A percentile compares a stretch with the other conserved stretches of the same genome.
phyloP scores from a whole-genome alignment of 257 asterid species.

The Cynanchum wilfordii region DNA sequence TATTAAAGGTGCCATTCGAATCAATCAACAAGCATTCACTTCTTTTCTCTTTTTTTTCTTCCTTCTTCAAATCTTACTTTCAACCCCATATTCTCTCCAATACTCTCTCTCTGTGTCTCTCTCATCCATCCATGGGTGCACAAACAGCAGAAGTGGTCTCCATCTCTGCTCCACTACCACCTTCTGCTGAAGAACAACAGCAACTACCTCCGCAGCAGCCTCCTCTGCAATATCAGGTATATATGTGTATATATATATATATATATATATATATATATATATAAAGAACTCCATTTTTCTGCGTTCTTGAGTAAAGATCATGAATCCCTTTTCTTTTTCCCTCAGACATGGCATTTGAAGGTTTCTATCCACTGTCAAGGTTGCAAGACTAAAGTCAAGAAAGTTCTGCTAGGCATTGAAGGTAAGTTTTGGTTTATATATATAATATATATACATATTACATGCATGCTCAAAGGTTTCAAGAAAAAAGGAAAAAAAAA shows the following conservation, averaged over 20 bases:
- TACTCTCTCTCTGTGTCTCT: neutral
- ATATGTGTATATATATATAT: neutral
- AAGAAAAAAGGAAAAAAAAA: neutral
- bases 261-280: no score
- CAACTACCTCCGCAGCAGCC: conserved; percentile 20
- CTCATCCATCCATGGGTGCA: conserved; percentile 31
- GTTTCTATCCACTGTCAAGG: conserved; percentile 93
- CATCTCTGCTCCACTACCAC: conserved; percentile 26
- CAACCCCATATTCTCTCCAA: neutral
- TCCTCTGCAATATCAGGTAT: conserved; percentile 65
- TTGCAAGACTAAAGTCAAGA: conserved; percentile 78
- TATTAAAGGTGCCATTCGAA: neutral
- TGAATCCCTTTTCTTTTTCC: conserved; percentile 5
- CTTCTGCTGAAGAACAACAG: conserved; percentile 39
- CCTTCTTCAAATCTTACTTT: neutral
- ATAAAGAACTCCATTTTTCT: no score
- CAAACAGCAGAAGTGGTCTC: conserved; percentile 3
- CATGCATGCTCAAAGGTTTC: neutral
- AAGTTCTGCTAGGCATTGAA: conserved; percentile 63
- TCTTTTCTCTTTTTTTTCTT: conserved; percentile 17
- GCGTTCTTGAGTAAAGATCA: neutral
- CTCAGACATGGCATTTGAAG: conserved; percentile 68
- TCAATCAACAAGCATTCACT: neutral
- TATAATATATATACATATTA: no score
- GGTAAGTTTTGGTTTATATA: conserved; percentile 28